These are phyloP conservation scores for Maudiozyma saulgeensis DNA, from an alignment of 805 yeast species.

Conservation along the genomic window DNA sequence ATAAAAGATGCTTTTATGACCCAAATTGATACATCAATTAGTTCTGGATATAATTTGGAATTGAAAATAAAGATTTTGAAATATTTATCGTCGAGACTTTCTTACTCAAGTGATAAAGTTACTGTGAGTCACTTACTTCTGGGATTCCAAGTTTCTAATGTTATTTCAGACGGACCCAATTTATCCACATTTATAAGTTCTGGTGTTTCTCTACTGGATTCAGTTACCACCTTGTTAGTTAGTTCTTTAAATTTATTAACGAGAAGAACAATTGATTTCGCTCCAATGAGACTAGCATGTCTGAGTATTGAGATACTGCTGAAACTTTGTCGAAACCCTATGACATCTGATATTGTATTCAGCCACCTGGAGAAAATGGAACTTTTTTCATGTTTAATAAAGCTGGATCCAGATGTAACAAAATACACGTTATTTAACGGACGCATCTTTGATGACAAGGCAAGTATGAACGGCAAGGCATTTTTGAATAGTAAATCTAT, in stretches of 20 bases:
- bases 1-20: slow-evolving; percentile 64
- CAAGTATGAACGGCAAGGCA: slow-evolving; percentile 30
- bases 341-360: slow-evolving; percentile 44
- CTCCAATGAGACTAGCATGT: slow-evolving; percentile 51
- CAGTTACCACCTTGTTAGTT: slow-evolving; percentile 42
- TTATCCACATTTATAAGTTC: slow-evolving; percentile 45
- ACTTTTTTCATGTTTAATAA: slow-evolving; percentile 44
- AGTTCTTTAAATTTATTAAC: slow-evolving; percentile 37
- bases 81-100: slow-evolving; percentile 45
- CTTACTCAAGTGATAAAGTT: slow-evolving; percentile 33
- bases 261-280: slow-evolving; percentile 36
- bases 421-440: slow-evolving; percentile 48
- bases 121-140: slow-evolving; percentile 65
- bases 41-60: slow-evolving; percentile 32
- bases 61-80: slow-evolving; percentile 51
- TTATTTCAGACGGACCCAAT: slow-evolving; percentile 41
- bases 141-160: slow-evolving; percentile 54
- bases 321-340: slow-evolving; percentile 47
- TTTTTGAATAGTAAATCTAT: slow-evolving; percentile 28
- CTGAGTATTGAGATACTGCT: slow-evolving; percentile 52
- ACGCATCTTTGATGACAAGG: slow-evolving; percentile 28
- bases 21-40: slow-evolving; percentile 46
- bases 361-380: slow-evolving; percentile 42
- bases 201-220: slow-evolving; percentile 44
- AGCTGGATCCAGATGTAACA: slow-evolving; percentile 46